Base-by-base conservation (phyloP, 495 filamentous ascomycete genomes). In the Podospora comata region DNA sequence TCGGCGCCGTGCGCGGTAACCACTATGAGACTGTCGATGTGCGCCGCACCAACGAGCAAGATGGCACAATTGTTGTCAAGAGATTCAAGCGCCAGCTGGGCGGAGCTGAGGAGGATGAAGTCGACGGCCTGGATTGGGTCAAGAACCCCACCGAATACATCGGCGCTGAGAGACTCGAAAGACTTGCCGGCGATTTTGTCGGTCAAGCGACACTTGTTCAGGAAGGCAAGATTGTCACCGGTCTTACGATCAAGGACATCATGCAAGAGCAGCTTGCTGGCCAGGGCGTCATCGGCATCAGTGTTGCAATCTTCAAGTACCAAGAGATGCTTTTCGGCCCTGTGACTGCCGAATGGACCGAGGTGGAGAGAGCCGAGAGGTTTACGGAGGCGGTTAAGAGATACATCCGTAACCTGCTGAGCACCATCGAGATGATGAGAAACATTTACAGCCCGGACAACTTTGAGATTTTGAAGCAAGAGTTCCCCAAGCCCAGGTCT, bases 61-160 rank as follows among this genome's bases (percentile, higher is more conserved):
- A 30, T 60, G 62, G 60, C 56, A 34, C 34, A n/a, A 62, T 77
- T 27, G 56, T 70, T 20, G 73, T 75, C 65, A 76, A 76, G 64
- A 65, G 76, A 20, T 32, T 76, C 55, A 76, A 76, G 66, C 73
- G 74, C 3, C 70, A 73, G 34, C 58, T 61, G 18, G 60, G 39
- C 23, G 39, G 39, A 48, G 39, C 39, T 13, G 34, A 58, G 23
- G 28, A 67, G 5, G 53, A 65, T 65, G 53, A 64, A 16, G 57
- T 69, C 28, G 66, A 69, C 13, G 32, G 60, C 5, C 32, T 70
- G 55, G 55, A 39, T 2, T 73, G 72, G 75, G 34, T 70, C 9
- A 34, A 62, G 11, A 58, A 68, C 53, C 63, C 68, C 13, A 65
- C 57, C 26, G 64, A 68, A 3, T 65, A 66, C 32, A 68, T 77